A percentile compares a stretch with the other conserved stretches of the same genome.
Conservation (phyloP, 2,329 filamentous ascomycete genomes). For the Fusarium bactridioides region DNA sequence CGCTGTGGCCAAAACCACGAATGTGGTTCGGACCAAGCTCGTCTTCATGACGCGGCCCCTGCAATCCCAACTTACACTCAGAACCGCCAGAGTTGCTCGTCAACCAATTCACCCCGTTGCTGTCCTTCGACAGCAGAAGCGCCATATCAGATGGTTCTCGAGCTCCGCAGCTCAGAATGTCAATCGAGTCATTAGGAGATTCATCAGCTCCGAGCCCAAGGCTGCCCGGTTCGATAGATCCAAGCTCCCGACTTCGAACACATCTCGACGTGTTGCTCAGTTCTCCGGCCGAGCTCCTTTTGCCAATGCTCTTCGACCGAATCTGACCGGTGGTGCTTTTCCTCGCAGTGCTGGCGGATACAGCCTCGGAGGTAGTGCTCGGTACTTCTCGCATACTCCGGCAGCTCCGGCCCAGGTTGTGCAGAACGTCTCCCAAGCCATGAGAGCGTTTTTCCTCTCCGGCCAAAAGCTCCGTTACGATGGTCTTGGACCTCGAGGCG, state of each 20-base stretch:
- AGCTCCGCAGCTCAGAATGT: slow-evolving; percentile 52
- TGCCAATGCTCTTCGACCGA: slow-evolving; percentile 86
- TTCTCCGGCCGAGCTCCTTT: slow-evolving; percentile 84
- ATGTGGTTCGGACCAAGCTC: slow-evolving; percentile 60
- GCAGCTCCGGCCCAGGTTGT: slow-evolving; percentile 88
- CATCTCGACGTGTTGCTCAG: slow-evolving; percentile 61
- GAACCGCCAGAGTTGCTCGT: slow-evolving; percentile 49
- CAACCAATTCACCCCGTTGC: slow-evolving; percentile 64
- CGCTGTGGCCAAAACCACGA: slow-evolving; percentile 60
- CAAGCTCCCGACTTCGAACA: slow-evolving; percentile 59
- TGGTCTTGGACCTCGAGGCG: slow-evolving; percentile 75
- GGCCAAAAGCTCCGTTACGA: slow-evolving; percentile 90
- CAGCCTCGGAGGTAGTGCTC: slow-evolving; percentile 72
- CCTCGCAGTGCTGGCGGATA: slow-evolving; percentile 93
- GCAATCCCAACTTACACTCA: slow-evolving; percentile 55
- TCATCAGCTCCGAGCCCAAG: slow-evolving; percentile 55
- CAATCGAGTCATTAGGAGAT: slow-evolving; percentile 58
- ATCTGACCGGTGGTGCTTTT: slow-evolving; percentile 86
- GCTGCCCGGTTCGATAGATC: slow-evolving; percentile 55
- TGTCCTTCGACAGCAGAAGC: slow-evolving; percentile 58
- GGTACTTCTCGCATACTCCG: slow-evolving; percentile 91
- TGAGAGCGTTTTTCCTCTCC: slow-evolving; percentile 91
- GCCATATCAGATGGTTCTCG: slow-evolving; percentile 58
- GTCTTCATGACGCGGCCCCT: slow-evolving; percentile 54
- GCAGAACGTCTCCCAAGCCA: slow-evolving; percentile 92